Conservation (phyloP, 306 rosid genomes). For the Canavalia gladiata region DNA sequence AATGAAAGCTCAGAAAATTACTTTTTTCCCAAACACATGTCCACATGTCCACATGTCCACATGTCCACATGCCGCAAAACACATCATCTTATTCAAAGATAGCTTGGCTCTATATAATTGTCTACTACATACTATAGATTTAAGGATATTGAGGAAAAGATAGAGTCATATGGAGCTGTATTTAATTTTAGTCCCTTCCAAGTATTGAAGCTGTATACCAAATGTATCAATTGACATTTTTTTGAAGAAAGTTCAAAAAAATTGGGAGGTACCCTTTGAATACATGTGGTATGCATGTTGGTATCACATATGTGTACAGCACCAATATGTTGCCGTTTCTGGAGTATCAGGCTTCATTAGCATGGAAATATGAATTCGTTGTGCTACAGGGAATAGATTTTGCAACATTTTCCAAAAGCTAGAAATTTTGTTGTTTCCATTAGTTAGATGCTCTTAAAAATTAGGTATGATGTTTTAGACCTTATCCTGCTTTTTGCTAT, state of each 20-base stretch:
- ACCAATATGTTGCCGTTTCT: too few species aligned
- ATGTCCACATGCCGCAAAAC: background rate
- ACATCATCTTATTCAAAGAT: background rate
- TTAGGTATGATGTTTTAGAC: background rate
- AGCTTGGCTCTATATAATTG: background rate
- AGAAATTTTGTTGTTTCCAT: background rate
- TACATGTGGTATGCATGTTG: too few species aligned
- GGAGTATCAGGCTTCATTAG: too few species aligned
- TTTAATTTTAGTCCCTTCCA: background rate
- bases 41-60: background rate
- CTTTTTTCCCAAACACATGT: background rate
- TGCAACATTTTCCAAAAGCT: background rate
- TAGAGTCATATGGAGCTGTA: background rate
- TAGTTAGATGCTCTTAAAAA: slow-evolving; percentile 3
- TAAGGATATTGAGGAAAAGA: background rate
- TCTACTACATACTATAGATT: background rate
- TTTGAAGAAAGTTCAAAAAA: background rate
- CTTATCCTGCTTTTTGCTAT: slow-evolving; percentile 2
- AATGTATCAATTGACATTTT: background rate
- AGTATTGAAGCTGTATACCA: background rate
- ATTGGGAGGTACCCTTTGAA: too few species aligned
- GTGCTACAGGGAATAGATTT: background rate
- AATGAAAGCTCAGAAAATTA: background rate
- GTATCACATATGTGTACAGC: too few species aligned
- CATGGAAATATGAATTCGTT: background rate